phyloP scores from a whole-genome alignment of 1,284 basidiomycete genomes.

The Trametes polyzona region DNA sequence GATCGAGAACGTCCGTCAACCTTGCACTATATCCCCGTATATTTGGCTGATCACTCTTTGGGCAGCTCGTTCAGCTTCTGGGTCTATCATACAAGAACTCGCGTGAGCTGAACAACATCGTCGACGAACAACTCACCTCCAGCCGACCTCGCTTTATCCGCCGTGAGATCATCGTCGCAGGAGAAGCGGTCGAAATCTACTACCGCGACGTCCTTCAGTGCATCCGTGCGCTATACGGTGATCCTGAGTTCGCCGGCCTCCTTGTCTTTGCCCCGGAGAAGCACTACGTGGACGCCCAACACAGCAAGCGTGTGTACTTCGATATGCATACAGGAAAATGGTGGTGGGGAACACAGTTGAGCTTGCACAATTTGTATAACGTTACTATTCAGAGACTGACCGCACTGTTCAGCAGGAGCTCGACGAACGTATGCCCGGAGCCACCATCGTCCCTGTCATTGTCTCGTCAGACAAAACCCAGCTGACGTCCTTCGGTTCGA shows the following conservation, averaged over 20 bases:
- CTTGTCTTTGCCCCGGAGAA: conserved; percentile 36
- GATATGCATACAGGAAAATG: conserved; percentile 37
- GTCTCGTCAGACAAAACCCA: conserved; percentile 38
- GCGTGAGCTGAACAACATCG: conserved; percentile 35
- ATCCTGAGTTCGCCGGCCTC: conserved; percentile 16
- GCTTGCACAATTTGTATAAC: too few relatives aligned
- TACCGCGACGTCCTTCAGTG: conserved; percentile 36
- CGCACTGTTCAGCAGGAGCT: too few relatives aligned
- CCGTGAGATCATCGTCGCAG: conserved; percentile 27
- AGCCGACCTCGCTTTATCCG: conserved; percentile 25
- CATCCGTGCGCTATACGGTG: conserved; percentile 19
- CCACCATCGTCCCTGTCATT: conserved; percentile 43
- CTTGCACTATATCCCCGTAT: too few relatives aligned
- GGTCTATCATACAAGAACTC: conserved; percentile 36
- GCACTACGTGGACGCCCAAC: conserved; percentile 34
- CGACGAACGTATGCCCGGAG: neutral
- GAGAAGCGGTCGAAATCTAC: conserved; percentile 32
- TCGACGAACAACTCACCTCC: conserved; percentile 36
- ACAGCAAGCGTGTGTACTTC: conserved; percentile 28
- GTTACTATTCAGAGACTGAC: too few relatives aligned
- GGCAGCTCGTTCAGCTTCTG: conserved; percentile 28
- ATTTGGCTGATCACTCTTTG: too few relatives aligned
- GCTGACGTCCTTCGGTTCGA: conserved; percentile 30
- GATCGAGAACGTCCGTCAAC: conserved; percentile 25
- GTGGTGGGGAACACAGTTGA: conserved; percentile 44